Evolutionary conservation across 345 rosid genomes (phyloP), one percentile per base, ranked within the genome.

Genomic region (Brassica cretica): DNA sequence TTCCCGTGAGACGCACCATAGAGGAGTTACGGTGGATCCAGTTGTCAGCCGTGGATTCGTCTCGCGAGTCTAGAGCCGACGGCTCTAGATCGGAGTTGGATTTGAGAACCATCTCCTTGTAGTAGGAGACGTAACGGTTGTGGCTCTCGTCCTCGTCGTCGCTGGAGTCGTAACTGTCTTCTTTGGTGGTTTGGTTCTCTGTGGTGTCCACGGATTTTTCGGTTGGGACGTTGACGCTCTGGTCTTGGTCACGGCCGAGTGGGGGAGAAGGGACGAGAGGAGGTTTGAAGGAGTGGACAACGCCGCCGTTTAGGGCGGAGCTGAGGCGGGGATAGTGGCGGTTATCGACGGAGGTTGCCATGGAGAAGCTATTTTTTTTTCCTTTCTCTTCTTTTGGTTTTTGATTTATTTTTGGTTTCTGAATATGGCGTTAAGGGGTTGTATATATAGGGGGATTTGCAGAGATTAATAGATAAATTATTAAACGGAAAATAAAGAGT

Each of bases 1-100:
- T 95, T 41, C 99, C 98, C 1, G 98, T 90, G 84, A 93, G 96
- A 35, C 99, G 99, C 75, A 95, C 84, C 97, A 93, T 88, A 19
- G 89, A 61, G 1, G 92, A 76, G 86, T 93, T 90, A 4, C 99
- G 93, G 69, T 88, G 81, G 73, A 95, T 82, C 99, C 99, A 95
- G 46, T 74, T 76, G 49, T 95, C 98, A 0, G 92, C 85, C 0
- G 97, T 95, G 12, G 81, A 86, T 75, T 89, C 96, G 56, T 95
- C 98, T 19, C 96, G 73, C 0, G 86, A 73, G 78, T 95, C 99
- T 3, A 84, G 9, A 67, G 83, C 41, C 70, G 99, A 87, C 15
- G 89, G 86, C 72, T 95, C 97, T 10, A 95, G 74, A 74, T 91
- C 96, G 60, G 72, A 75, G 85, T 86, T 82, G 46, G 86, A 82